These are phyloP conservation scores for Acorus gramineus DNA, from an alignment of 106 monocot genomes.

Conservation along the genomic window DNA sequence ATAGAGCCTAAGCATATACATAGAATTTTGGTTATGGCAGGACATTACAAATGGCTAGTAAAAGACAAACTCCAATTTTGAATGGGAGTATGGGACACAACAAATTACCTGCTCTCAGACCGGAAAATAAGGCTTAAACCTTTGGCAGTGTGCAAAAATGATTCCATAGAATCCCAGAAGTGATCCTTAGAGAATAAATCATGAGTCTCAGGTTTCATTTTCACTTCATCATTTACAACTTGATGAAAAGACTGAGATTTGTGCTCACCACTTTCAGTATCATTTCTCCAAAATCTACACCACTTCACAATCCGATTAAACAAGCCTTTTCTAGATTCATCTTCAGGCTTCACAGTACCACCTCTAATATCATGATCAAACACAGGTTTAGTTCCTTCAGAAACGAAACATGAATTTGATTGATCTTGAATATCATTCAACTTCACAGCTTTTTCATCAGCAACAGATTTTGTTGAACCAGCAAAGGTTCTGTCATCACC, in stretches of 20 bases:
- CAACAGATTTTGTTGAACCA: conserved; percentile 1
- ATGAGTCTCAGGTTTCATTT: conserved; percentile 18
- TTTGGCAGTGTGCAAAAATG: conserved; percentile 44
- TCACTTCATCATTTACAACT: conserved; percentile 3
- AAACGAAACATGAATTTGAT: conserved; percentile 2
- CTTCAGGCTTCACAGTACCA: conserved; percentile 6
- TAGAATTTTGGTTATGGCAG: not conserved
- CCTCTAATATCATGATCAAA: conserved; percentile 1
- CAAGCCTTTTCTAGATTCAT: conserved; percentile 12
- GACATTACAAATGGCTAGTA: not conserved
- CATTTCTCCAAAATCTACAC: conserved; percentile 28
- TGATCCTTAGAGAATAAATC: conserved; percentile 42
- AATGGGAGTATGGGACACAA: not conserved
- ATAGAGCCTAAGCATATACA: too few species aligned
- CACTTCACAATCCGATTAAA: conserved; percentile 25
- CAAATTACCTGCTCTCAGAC: conserved; percentile 60
- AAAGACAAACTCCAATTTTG: not conserved
- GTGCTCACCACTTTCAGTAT: conserved; percentile 4
- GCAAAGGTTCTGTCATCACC: not conserved
- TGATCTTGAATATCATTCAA: not conserved
- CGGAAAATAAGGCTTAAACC: conserved; percentile 47
- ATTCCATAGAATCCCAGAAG: conserved; percentile 68
- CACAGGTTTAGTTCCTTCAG: conserved; percentile 1
- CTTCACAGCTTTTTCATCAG: conserved; percentile 6
- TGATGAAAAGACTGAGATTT: conserved; percentile 4